Percentiles rank a stretch among this genome's conserved stretches.
Conservation (phyloP, 2,329 filamentous ascomycete genomes). For the Dichotomopilus funicola region DNA sequence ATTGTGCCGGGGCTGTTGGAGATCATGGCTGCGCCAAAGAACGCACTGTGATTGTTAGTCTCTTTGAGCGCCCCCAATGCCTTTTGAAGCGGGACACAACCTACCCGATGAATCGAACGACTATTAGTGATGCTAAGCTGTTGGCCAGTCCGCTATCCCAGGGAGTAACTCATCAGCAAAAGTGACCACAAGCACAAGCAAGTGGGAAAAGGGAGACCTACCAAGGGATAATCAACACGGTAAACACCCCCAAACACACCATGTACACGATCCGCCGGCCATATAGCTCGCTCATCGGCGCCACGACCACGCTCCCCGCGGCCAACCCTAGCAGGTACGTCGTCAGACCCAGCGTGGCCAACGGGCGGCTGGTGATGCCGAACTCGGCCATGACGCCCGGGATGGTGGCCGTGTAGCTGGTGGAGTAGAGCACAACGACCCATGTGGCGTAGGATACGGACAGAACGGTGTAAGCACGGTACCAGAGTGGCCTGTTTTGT, state of each 20-base stretch:
- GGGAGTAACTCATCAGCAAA: too few relatives aligned
- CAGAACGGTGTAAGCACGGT: slow-evolving; percentile 34
- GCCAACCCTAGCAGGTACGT: slow-evolving; percentile 69
- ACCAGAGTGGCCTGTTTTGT: slow-evolving; percentile 40
- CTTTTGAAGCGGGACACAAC: slow-evolving; percentile 9
- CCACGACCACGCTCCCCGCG: slow-evolving; percentile 61
- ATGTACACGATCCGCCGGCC: slow-evolving; percentile 61
- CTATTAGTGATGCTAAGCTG: slow-evolving; percentile 56
- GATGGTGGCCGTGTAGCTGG: slow-evolving; percentile 65
- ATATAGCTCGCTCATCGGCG: slow-evolving; percentile 63
- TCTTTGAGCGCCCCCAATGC: not conserved
- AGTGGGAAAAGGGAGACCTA: not conserved
- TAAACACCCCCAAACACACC: slow-evolving; percentile 54
- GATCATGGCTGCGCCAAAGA: slow-evolving; percentile 62
- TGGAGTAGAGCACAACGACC: slow-evolving; percentile 60
- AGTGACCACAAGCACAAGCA: too few relatives aligned
- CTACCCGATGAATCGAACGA: slow-evolving; percentile 61
- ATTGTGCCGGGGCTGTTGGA: slow-evolving; percentile 77
- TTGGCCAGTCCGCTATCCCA: slow-evolving; percentile 48
- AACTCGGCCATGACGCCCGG: slow-evolving; percentile 62
- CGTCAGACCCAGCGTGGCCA: slow-evolving; percentile 65
- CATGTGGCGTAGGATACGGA: slow-evolving; percentile 38
- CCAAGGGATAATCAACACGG: slow-evolving; percentile 62
- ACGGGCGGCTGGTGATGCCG: slow-evolving; percentile 40
- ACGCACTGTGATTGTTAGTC: slow-evolving; percentile 15